These are phyloP conservation scores for Aspergillus luchuensis DNA, from an alignment of 2,329 filamentous ascomycete species.

Conservation along the genomic window DNA sequence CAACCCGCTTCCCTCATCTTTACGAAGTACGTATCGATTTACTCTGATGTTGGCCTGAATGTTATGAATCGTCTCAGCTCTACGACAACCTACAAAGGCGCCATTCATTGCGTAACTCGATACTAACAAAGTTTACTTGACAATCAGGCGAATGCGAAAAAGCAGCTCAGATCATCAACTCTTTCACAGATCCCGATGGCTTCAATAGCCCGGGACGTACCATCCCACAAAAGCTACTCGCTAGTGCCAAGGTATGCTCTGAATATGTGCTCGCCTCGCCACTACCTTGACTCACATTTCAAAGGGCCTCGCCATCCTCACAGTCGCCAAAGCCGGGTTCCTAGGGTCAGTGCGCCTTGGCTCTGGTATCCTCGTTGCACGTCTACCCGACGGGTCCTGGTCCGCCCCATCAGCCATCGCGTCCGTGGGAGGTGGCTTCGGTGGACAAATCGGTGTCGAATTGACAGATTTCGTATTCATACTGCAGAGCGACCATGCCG, in stretches of 20 bases:
- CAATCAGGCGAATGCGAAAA: conserved; percentile 15
- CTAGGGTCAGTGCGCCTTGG: conserved; percentile 50
- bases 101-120: neutral
- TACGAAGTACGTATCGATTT: neutral
- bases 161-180: conserved; percentile 9
- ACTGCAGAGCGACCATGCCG: conserved; percentile 80
- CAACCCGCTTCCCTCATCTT: neutral
- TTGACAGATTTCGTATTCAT: conserved; percentile 82
- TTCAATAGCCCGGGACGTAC: conserved; percentile 5
- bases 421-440: conserved; percentile 46
- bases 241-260: conserved; percentile 10
- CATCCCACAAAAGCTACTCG: conserved; percentile 11
- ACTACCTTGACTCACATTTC: neutral
- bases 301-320: conserved; percentile 50
- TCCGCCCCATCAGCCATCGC: conserved; percentile 51
- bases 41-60: neutral
- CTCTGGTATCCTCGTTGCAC: conserved; percentile 50
- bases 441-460: conserved; percentile 50
- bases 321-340: conserved; percentile 49
- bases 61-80: neutral
- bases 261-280: no score
- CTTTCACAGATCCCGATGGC: conserved; percentile 13
- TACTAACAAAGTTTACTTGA: neutral
- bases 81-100: neutral
- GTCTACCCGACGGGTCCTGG: conserved; percentile 49